These are phyloP conservation scores for Ceraceosorus guamensis DNA, from an alignment of 1,284 basidiomycete species.

Conservation along the genomic window DNA sequence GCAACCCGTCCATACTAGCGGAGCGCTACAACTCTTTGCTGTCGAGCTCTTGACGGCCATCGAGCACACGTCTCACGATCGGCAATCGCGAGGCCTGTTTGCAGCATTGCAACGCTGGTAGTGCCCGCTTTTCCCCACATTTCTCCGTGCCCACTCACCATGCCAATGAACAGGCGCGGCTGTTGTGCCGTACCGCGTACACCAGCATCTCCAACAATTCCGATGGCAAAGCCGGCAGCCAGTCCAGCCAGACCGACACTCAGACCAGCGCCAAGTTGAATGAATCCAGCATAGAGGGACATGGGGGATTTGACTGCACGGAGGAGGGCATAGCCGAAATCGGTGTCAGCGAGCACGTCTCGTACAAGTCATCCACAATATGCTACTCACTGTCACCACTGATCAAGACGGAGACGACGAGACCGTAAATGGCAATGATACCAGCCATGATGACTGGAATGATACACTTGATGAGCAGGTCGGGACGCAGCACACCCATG, in stretches of 20 bases:
- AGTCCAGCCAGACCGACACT: conserved; percentile 86
- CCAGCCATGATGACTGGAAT: conserved; percentile 99
- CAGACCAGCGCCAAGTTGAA: conserved; percentile 88
- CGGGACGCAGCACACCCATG: conserved; percentile 86
- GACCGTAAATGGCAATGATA: conserved; percentile 72
- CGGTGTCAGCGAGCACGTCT: conserved; percentile 58
- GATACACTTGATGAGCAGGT: conserved; percentile 96
- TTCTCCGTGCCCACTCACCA: conserved; percentile 50
- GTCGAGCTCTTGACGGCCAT: background rate
- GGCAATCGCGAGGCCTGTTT: background rate
- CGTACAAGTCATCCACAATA: conserved; percentile 55
- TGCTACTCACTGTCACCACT: conserved; percentile 51
- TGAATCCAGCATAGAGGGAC: conserved; percentile 72
- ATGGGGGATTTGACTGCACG: conserved; percentile 50
- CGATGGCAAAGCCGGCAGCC: conserved; percentile 97
- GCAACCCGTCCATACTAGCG: too few relatives aligned
- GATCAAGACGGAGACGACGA: conserved; percentile 55
- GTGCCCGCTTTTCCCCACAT: background rate
- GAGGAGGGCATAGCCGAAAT: conserved; percentile 4
- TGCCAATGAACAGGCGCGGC: conserved; percentile 79
- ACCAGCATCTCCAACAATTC: conserved; percentile 83
- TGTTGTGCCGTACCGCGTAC: conserved; percentile 57
- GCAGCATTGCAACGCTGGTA: background rate
- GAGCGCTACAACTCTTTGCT: too few relatives aligned
- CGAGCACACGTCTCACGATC: background rate